Conservation (phyloP, 2,329 filamentous ascomycete genomes). For the Aspergillus eucalypticola region DNA sequence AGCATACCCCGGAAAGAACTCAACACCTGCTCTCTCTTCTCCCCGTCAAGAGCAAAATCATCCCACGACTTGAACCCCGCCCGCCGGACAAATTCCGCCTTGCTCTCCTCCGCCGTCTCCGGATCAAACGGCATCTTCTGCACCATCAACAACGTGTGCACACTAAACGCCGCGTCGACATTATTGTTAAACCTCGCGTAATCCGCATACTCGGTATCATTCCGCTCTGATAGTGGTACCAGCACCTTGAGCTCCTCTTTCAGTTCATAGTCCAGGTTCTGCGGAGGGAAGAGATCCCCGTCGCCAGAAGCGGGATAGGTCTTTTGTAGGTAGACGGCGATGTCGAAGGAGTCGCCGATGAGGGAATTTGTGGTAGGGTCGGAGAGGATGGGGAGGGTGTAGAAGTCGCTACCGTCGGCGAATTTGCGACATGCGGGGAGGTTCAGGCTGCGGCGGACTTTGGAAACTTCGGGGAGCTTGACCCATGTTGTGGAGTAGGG, state of each 20-base stretch:
- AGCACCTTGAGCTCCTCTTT: conserved; percentile 29
- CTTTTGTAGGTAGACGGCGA: conserved; percentile 60
- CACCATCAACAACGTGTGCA: conserved; percentile 45
- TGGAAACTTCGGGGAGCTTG: conserved; percentile 53
- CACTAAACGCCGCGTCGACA: conserved; percentile 57
- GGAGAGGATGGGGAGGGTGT: conserved; percentile 60
- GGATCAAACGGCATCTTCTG: conserved; percentile 55
- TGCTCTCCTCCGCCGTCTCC: conserved; percentile 45
- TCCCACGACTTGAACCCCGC: conserved; percentile 47
- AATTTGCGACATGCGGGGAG: conserved; percentile 56
- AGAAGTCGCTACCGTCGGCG: conserved; percentile 58
- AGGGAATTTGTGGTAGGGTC: conserved; percentile 45
- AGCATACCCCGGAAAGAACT: conserved; percentile 46
- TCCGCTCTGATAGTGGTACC: conserved; percentile 42
- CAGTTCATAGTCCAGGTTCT: conserved; percentile 46
- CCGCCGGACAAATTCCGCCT: conserved; percentile 53
- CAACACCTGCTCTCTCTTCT: conserved; percentile 43
- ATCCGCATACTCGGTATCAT: conserved; percentile 31
- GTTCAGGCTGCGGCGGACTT: conserved; percentile 50
- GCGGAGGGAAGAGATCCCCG: conserved; percentile 52
- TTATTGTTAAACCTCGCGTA: conserved; percentile 56
- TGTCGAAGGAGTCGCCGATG: conserved; percentile 66
- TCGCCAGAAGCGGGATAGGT: conserved; percentile 50
- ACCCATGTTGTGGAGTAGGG: conserved; percentile 57
- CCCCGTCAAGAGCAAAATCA: conserved; percentile 37